These are phyloP conservation scores for Xylaria castorea DNA, from an alignment of 495 filamentous ascomycete genomes.

Conservation along the genomic window DNA sequence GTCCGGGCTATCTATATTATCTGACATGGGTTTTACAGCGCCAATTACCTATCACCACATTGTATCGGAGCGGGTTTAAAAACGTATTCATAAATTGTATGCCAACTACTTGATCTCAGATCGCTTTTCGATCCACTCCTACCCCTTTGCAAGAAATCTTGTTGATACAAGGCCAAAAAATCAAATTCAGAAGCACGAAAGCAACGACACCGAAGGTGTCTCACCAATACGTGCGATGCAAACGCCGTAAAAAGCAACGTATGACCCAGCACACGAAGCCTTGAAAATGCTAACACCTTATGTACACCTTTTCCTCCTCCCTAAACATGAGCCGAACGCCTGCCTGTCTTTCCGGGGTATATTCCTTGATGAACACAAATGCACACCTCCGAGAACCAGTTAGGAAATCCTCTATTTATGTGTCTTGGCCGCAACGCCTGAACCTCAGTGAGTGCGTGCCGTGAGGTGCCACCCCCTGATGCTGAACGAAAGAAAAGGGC, in stretches of 20 bases:
- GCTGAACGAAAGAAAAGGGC: constrained; percentile 12
- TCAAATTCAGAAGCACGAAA: background rate
- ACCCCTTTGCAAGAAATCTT: background rate
- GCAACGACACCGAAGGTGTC: background rate
- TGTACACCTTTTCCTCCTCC: background rate
- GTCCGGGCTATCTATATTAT: background rate
- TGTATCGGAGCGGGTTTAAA: background rate
- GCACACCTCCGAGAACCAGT: background rate
- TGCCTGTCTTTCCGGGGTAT: constrained; percentile 20
- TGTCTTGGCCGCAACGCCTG: constrained; percentile 10
- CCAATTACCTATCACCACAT: background rate
- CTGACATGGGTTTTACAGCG: background rate
- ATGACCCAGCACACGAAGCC: constrained; percentile 9
- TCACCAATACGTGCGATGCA: background rate
- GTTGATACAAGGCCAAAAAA: background rate
- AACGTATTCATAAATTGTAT: background rate
- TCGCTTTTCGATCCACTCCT: background rate
- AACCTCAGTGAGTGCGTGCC: background rate
- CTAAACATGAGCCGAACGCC: constrained; percentile 10
- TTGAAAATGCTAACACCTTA: constrained; percentile 3
- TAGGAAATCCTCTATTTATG: background rate
- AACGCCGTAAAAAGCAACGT: background rate
- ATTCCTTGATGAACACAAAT: constrained; percentile 11
- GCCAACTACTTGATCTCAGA: background rate
- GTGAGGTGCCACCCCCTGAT: background rate